Evolutionary conservation across 106 monocot species (phyloP).

Genomic region (Allium fistulosum): DNA sequence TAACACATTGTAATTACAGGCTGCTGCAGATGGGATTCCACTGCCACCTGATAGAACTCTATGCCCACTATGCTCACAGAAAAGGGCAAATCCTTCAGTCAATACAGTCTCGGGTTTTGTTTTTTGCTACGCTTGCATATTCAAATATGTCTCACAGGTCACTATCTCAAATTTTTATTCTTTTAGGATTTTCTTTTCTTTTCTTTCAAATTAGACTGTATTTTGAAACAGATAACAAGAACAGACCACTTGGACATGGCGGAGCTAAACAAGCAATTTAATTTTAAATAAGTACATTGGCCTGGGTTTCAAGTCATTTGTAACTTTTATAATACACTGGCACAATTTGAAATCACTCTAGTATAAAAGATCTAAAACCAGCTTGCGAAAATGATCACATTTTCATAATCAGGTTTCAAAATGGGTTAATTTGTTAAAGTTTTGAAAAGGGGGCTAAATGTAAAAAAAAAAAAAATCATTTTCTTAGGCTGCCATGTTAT

Average conservation of each 20-base stretch:
- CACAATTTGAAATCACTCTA: too few relatives aligned
- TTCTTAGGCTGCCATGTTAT: too few relatives aligned
- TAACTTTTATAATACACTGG: too few relatives aligned
- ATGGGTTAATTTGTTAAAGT: too few relatives aligned
- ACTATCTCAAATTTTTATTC: not conserved
- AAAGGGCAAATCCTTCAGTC: slow-evolving; percentile 79
- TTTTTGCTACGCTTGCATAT: slow-evolving; percentile 84
- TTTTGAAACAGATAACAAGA: too few relatives aligned
- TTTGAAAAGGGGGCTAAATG: too few relatives aligned
- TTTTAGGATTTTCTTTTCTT: not conserved
- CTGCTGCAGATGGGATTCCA: slow-evolving; percentile 77
- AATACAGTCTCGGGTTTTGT: slow-evolving; percentile 81
- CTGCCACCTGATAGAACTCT: slow-evolving; percentile 68
- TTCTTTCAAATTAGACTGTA: not conserved
- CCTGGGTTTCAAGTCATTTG: not conserved
- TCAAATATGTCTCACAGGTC: slow-evolving; percentile 85
- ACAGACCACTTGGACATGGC: too few relatives aligned
- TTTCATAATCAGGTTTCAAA: too few relatives aligned
- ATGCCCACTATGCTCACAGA: slow-evolving; percentile 88
- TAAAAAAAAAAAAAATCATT: too few relatives aligned
- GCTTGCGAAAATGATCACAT: too few relatives aligned
- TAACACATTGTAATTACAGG: slow-evolving; percentile 22
- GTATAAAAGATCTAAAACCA: too few relatives aligned
- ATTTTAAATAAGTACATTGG: not conserved
- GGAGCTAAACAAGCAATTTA: not conserved